A percentile compares a stretch with the other conserved stretches of the same genome.
phyloP scores from a whole-genome alignment of 305 asterid species.

The Ruellia speciosa region DNA sequence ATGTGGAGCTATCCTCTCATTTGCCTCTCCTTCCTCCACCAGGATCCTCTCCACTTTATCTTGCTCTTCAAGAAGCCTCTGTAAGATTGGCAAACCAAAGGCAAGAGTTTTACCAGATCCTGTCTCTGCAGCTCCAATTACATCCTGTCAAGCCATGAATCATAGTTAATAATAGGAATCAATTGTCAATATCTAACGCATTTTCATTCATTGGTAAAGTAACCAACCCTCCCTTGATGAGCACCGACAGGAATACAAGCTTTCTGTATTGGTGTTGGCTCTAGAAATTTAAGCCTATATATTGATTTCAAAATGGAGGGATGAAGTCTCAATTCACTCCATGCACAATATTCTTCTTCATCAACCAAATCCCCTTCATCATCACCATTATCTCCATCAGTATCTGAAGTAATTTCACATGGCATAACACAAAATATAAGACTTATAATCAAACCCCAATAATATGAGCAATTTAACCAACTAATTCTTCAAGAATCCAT shows the following conservation, averaged over 20 bases:
- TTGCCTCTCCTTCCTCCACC: conserved; percentile 46
- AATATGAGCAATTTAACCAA: conserved; percentile 6
- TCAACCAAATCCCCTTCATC: conserved; percentile 49
- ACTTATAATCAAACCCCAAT: conserved; percentile 14
- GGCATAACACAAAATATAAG: conserved; percentile 12
- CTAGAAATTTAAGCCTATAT: conserved; percentile 63
- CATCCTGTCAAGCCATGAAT: conserved; percentile 59
- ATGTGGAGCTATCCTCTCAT: conserved; percentile 45
- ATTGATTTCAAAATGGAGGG: conserved; percentile 79
- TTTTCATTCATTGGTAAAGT: conserved; percentile 17
- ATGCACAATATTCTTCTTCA: conserved; percentile 66
- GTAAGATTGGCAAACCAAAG: conserved; percentile 93
- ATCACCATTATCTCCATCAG: conserved; percentile 29
- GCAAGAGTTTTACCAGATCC: conserved; percentile 99
- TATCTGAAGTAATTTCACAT: conserved; percentile 29
- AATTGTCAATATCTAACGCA: conserved; percentile 10
- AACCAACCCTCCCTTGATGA: conserved; percentile 92
- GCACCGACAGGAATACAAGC: conserved; percentile 94
- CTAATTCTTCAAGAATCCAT: conserved; percentile 6
- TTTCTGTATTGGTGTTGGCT: conserved; percentile 90
- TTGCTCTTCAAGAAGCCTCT: conserved; percentile 82
- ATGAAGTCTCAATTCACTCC: conserved; percentile 93
- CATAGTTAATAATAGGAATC: conserved; percentile 21
- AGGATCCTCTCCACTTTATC: conserved; percentile 62
- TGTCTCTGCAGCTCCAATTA: conserved; percentile 97